Evolutionary conservation across 441 rosid species (phyloP).

Genomic region (California macrophylla): DNA sequence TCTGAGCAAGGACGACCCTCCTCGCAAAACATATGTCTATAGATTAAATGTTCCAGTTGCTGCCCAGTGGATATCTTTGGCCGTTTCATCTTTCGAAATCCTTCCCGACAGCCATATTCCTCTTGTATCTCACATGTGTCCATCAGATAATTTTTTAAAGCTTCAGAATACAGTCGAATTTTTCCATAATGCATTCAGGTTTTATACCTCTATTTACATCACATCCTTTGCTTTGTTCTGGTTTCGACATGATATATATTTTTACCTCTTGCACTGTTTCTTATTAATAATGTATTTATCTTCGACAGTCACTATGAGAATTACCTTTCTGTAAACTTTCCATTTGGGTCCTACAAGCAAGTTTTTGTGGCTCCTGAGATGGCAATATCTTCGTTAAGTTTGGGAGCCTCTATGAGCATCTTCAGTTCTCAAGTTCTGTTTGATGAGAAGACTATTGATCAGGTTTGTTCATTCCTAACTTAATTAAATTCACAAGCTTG

Average conservation of each 20-base stretch:
- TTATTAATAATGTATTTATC: slow-evolving; percentile 20
- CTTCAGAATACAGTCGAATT: slow-evolving; percentile 72
- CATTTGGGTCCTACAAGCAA: slow-evolving; percentile 88
- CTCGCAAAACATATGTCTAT: slow-evolving; percentile 74
- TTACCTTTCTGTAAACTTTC: slow-evolving; percentile 77
- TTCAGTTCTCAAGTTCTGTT: slow-evolving; percentile 75
- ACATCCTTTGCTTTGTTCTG: slow-evolving; percentile 15
- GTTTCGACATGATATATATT: slow-evolving; percentile 5
- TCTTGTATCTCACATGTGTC: slow-evolving; percentile 73
- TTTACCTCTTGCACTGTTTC: slow-evolving; percentile 9
- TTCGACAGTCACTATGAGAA: slow-evolving; percentile 77
- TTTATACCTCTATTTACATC: slow-evolving; percentile 19
- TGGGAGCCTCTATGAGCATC: slow-evolving; percentile 79
- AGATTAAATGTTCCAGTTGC: slow-evolving; percentile 70
- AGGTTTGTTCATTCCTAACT: slow-evolving; percentile 38
- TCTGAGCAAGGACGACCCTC: slow-evolving; percentile 79
- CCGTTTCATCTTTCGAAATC: slow-evolving; percentile 79
- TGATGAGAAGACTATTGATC: slow-evolving; percentile 86
- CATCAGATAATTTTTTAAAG: slow-evolving; percentile 45
- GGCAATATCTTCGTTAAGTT: slow-evolving; percentile 55
- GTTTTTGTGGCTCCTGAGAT: slow-evolving; percentile 82
- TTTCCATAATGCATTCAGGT: slow-evolving; percentile 89
- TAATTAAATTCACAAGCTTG: background rate
- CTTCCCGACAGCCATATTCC: slow-evolving; percentile 57
- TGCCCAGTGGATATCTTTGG: slow-evolving; percentile 80